These are phyloP conservation scores for Hanseniaspora thailandica DNA, from an alignment of 805 yeast species.

Conservation along the genomic window DNA sequence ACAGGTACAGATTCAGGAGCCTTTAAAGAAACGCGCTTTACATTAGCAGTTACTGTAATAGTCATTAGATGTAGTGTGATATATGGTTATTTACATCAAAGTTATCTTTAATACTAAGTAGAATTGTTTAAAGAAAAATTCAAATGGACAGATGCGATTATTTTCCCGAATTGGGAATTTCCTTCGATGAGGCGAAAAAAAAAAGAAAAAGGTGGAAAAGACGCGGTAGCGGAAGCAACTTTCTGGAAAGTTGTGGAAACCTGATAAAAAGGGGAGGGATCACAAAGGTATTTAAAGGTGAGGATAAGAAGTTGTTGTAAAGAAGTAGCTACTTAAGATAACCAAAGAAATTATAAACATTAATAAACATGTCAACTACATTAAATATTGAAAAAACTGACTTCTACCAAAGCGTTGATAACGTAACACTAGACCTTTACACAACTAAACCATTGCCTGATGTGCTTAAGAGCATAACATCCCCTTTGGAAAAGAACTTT, in stretches of 20 bases:
- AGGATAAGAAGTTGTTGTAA: too few relatives aligned
- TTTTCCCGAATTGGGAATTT: neutral
- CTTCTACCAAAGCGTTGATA: constrained; percentile 56
- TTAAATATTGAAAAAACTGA: constrained; percentile 37
- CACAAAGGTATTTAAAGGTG: too few relatives aligned
- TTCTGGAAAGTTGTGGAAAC: neutral
- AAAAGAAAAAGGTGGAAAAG: neutral
- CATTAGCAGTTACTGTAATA: constrained; percentile 1
- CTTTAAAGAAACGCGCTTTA: neutral
- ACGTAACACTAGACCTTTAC: constrained; percentile 57
- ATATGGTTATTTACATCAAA: too few relatives aligned
- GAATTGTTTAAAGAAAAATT: neutral
- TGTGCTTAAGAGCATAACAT: neutral
- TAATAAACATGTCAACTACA: neutral
- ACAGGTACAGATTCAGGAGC: neutral
- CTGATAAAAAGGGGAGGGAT: neutral
- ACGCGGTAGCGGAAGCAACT: neutral
- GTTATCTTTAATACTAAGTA: too few relatives aligned
- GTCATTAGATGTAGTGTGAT: neutral
- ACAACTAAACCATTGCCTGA: constrained; percentile 43
- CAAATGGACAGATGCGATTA: neutral
- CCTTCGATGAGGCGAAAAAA: neutral
- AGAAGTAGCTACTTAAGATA: too few relatives aligned
- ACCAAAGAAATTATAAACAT: neutral
- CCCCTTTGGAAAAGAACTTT: constrained; percentile 21